Conservation (phyloP, 257 asterid genomes). For the Lantana camara region DNA sequence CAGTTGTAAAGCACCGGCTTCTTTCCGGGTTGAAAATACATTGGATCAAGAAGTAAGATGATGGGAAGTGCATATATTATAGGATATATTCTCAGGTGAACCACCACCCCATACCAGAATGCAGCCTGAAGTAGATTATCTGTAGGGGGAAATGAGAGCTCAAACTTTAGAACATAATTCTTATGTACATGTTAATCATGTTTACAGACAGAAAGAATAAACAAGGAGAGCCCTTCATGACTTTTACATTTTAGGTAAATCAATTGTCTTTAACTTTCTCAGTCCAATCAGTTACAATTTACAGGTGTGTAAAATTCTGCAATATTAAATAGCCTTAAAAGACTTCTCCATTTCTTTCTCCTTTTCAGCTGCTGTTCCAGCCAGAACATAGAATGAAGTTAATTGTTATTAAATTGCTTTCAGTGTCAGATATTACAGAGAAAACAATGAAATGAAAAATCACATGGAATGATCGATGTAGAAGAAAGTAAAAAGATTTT, state of each 20-base stretch:
- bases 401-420: too few relatives aligned
- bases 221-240: not conserved
- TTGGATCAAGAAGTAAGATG: conserved; percentile 71
- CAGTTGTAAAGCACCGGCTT: conserved; percentile 66
- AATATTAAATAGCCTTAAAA: too few relatives aligned
- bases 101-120: conserved; percentile 91
- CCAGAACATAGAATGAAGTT: too few relatives aligned
- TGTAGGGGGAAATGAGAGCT: conserved; percentile 38
- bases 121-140: conserved; percentile 81
- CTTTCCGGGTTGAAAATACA: conserved; percentile 48
- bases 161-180: too few relatives aligned
- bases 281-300: not conserved
- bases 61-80: conserved; percentile 89
- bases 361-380: too few relatives aligned
- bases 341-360: too few relatives aligned
- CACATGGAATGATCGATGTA: not conserved
- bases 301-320: not conserved
- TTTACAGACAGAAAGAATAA: not conserved
- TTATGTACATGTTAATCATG: too few relatives aligned
- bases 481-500: conserved; percentile 1
- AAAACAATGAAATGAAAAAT: too few relatives aligned
- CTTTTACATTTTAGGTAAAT: conserved; percentile 2
- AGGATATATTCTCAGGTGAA: conserved; percentile 90
- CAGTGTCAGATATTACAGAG: too few relatives aligned
- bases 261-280: not conserved